Conservation (phyloP, 495 filamentous ascomycete species). For the Parathielavia appendiculata region DNA sequence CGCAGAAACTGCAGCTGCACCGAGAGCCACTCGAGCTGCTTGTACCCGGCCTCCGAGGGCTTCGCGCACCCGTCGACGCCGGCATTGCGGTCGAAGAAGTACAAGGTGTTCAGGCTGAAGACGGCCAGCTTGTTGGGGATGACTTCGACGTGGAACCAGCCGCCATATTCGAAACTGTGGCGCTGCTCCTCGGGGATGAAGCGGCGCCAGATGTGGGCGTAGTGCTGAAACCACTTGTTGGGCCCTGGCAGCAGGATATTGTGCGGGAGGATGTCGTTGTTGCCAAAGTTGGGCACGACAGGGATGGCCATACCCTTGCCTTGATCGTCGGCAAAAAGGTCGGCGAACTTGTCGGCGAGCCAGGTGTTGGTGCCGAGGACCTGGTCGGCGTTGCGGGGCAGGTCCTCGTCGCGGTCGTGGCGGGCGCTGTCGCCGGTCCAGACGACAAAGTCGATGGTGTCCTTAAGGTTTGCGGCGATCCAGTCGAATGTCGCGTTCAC, state of each 20-base stretch:
- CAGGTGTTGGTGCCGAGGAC: slow-evolving; percentile 69
- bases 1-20: slow-evolving; percentile 82
- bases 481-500: slow-evolving; percentile 88
- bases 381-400: slow-evolving; percentile 68
- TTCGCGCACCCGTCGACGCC: slow-evolving; percentile 83
- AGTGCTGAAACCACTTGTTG: slow-evolving; percentile 73
- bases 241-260: slow-evolving; percentile 86
- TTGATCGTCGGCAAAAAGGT: slow-evolving; percentile 55
- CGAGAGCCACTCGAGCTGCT: slow-evolving; percentile 96
- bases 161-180: slow-evolving; percentile 85
- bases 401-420: slow-evolving; percentile 85
- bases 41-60: slow-evolving; percentile 76
- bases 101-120: slow-evolving; percentile 94
- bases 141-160: slow-evolving; percentile 91
- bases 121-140: slow-evolving; percentile 82
- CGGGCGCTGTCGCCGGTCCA: slow-evolving; percentile 97
- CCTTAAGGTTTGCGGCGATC: slow-evolving; percentile 79
- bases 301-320: slow-evolving; percentile 62
- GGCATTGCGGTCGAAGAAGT: slow-evolving; percentile 88
- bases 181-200: slow-evolving; percentile 94
- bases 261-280: slow-evolving; percentile 96
- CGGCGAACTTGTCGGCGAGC: slow-evolving; percentile 68
- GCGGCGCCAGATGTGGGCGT: slow-evolving; percentile 65
- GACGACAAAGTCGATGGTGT: slow-evolving; percentile 86
- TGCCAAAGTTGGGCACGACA: slow-evolving; percentile 84